Evolutionary conservation across 2,329 filamentous ascomycete species (phyloP).

Genomic region (Acarospora socialis): DNA sequence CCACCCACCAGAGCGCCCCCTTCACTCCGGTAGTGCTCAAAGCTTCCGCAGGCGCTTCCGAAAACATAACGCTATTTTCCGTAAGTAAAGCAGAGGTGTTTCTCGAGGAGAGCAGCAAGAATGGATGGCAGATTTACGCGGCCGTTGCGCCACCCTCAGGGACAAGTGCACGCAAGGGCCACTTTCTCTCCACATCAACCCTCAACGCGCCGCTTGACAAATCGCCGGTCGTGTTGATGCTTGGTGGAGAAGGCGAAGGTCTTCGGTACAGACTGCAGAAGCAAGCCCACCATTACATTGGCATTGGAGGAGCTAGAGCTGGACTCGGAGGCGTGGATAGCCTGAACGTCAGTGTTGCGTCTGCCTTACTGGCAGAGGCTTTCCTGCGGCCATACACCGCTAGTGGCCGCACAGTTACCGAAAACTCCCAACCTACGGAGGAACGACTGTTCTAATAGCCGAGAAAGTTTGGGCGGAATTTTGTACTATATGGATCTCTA

Average conservation of each 20-base stretch:
- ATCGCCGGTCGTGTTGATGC: slow-evolving; percentile 61
- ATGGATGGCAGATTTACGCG: slow-evolving; percentile 75
- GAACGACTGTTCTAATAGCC: no score
- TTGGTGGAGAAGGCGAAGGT: slow-evolving; percentile 71
- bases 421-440: no score
- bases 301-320: slow-evolving; percentile 44
- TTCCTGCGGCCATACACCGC: slow-evolving; percentile 52
- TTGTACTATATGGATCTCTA: no score
- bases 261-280: slow-evolving; percentile 49
- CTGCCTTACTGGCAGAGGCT: slow-evolving; percentile 57
- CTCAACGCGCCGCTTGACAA: slow-evolving; percentile 26
- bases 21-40: slow-evolving; percentile 70
- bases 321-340: slow-evolving; percentile 58
- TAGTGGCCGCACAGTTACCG: neutral
- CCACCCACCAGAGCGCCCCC: slow-evolving; percentile 56
- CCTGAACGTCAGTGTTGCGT: slow-evolving; percentile 83
- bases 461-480: no score
- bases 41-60: slow-evolving; percentile 74
- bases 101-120: slow-evolving; percentile 48
- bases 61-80: slow-evolving; percentile 60
- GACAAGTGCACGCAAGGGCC: slow-evolving; percentile 14
- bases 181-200: slow-evolving; percentile 6
- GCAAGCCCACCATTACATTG: slow-evolving; percentile 48
- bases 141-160: slow-evolving; percentile 43
- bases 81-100: slow-evolving; percentile 56